Evolutionary conservation across 2,329 filamentous ascomycete species (phyloP).

Genomic region (Aspergillus floridensis): DNA sequence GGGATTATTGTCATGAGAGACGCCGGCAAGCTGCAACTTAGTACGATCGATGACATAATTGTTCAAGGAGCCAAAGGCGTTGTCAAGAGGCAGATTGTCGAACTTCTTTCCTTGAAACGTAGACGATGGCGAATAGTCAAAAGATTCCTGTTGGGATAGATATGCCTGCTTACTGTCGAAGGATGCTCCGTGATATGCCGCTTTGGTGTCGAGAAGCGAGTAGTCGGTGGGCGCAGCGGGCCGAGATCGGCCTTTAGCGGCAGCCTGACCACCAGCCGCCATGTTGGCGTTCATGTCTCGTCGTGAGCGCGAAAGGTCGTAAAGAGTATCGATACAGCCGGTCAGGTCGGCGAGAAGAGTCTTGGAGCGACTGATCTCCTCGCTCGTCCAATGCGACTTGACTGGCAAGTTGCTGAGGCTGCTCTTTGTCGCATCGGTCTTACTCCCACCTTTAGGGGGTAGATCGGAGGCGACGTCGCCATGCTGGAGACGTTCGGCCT

Average conservation of each 20-base stretch:
- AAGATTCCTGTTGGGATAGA: constrained; percentile 18
- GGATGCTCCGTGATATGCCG: constrained; percentile 36
- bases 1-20: constrained; percentile 40
- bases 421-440: constrained; percentile 29
- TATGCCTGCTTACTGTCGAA: constrained; percentile 31
- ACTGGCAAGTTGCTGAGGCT: constrained; percentile 31
- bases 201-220: constrained; percentile 26
- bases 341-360: constrained; percentile 60
- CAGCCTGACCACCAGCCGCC: constrained; percentile 30
- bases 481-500: constrained; percentile 58
- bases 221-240: constrained; percentile 22
- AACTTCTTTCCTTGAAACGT: constrained; percentile 18
- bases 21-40: constrained; percentile 39
- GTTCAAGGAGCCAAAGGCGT: constrained; percentile 27
- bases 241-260: constrained; percentile 22
- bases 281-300: constrained; percentile 45
- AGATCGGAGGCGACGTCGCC: constrained; percentile 41
- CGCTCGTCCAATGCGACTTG: constrained; percentile 48
- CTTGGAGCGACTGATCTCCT: constrained; percentile 55
- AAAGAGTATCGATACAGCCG: constrained; percentile 62
- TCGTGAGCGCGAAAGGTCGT: constrained; percentile 59
- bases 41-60: constrained; percentile 41
- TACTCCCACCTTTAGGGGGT: constrained; percentile 35
- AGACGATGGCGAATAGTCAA: constrained; percentile 24
- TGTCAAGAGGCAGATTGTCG: constrained; percentile 20